Evolutionary conservation across 176 grass and related monocot genomes (phyloP).

Genomic region (Triticum dicoccoides): DNA sequence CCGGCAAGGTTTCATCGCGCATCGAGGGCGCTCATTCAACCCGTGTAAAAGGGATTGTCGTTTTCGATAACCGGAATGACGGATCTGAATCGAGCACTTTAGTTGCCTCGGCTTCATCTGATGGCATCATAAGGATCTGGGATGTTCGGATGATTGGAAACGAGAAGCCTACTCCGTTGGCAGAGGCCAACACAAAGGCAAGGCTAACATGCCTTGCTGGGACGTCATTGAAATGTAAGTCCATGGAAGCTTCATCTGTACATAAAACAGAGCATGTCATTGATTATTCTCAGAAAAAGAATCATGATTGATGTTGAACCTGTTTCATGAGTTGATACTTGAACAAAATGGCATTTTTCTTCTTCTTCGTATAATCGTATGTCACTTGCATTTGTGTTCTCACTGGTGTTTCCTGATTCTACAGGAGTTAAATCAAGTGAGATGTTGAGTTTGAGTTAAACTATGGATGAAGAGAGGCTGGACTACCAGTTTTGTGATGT

Average conservation of each 20-base stretch:
- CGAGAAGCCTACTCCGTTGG: slow-evolving; percentile 62
- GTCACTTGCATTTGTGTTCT: neutral
- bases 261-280: neutral
- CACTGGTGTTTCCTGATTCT: neutral
- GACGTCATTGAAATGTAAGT: slow-evolving; percentile 86
- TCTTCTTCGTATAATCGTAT: neutral
- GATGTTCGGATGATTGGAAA: slow-evolving; percentile 62
- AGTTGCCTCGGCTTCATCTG: slow-evolving; percentile 82
- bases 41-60: slow-evolving; percentile 78
- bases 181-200: slow-evolving; percentile 86
- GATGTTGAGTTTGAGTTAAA: neutral
- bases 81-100: slow-evolving; percentile 52
- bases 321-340: neutral
- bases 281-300: neutral
- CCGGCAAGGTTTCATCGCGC: slow-evolving; percentile 62
- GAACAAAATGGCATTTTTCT: neutral
- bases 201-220: slow-evolving; percentile 91
- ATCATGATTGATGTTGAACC: neutral
- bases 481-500: slow-evolving; percentile 20
- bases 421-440: slow-evolving; percentile 22
- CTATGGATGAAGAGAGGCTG: neutral
- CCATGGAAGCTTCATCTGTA: neutral
- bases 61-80: slow-evolving; percentile 42
- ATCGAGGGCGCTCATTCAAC: slow-evolving; percentile 73
- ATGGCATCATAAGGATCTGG: slow-evolving; percentile 88